Percentiles rank a stretch among this genome's conserved stretches.
These are phyloP conservation scores for Paraphaeosphaeria sporulosa DNA, from an alignment of 2,329 filamentous ascomycete species.

Conservation along the genomic window DNA sequence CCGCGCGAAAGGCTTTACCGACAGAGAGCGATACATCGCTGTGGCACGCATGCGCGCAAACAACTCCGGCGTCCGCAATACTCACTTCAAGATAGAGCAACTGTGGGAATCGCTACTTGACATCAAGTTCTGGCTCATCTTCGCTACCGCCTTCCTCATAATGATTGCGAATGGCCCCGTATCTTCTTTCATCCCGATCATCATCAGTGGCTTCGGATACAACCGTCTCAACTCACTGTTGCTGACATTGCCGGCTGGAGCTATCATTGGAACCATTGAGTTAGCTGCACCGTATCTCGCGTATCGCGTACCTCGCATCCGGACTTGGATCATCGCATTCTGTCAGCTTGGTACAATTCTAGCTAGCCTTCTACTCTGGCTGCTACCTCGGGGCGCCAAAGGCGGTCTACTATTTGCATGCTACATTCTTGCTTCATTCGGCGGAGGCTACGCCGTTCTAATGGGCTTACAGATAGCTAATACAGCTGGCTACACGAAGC, in stretches of 20 bases:
- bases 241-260: constrained; percentile 34
- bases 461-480: constrained; percentile 61
- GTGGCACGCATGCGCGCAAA: constrained; percentile 76
- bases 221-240: constrained; percentile 37
- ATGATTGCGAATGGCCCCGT: constrained; percentile 44
- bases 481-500: constrained; percentile 63
- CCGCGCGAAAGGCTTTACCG: constrained; percentile 45
- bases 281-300: constrained; percentile 32
- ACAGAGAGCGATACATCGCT: constrained; percentile 55
- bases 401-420: constrained; percentile 59
- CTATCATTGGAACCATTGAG: constrained; percentile 33
- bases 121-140: constrained; percentile 61
- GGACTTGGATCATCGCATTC: constrained; percentile 41
- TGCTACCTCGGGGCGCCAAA: constrained; percentile 50
- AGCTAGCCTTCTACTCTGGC: constrained; percentile 54
- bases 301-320: constrained; percentile 30
- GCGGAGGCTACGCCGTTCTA: constrained; percentile 59
- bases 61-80: constrained; percentile 75
- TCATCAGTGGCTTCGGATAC: constrained; percentile 40
- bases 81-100: constrained; percentile 72
- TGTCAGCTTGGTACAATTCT: constrained; percentile 50
- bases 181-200: constrained; percentile 40
- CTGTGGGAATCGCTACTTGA: constrained; percentile 64
- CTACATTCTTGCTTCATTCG: constrained; percentile 57
- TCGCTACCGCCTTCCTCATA: constrained; percentile 35